A percentile compares a stretch with the other conserved stretches of the same genome.
Conservation (phyloP, 495 filamentous ascomycete genomes). For the Sphaerosporella brunnea region DNA sequence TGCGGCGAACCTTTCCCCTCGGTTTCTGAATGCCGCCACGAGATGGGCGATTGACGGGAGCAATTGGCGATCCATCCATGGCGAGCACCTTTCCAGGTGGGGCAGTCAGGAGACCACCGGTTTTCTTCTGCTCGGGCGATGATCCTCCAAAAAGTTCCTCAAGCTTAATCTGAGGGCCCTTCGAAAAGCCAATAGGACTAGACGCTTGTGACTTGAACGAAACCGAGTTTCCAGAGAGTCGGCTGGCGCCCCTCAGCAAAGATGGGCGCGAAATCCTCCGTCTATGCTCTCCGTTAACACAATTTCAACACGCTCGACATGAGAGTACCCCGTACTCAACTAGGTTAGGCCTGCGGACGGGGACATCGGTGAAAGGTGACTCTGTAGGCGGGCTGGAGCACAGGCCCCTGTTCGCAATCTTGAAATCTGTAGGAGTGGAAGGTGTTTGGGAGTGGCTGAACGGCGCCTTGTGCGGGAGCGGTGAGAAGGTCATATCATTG, state of each 20-base stretch:
- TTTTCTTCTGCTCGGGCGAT: slow-evolving; percentile 17
- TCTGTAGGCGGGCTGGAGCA: slow-evolving; percentile 20
- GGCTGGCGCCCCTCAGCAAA: slow-evolving; percentile 15
- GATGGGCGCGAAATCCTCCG: slow-evolving; percentile 25
- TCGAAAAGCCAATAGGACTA: slow-evolving; percentile 2
- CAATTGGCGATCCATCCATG: slow-evolving; percentile 50
- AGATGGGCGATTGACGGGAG: slow-evolving; percentile 45
- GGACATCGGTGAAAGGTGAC: slow-evolving; percentile 14
- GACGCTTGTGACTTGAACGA: slow-evolving; percentile 16
- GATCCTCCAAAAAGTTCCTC: slow-evolving; percentile 22
- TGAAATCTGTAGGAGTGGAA: slow-evolving; percentile 12
- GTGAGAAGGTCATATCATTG: slow-evolving; percentile 86
- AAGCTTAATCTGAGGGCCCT: slow-evolving; percentile 17
- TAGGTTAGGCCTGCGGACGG: slow-evolving; percentile 10
- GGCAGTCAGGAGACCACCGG: slow-evolving; percentile 29
- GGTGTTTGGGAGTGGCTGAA: slow-evolving; percentile 11
- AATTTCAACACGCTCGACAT: not conserved
- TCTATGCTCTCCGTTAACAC: slow-evolving; percentile 16
- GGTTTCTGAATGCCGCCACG: slow-evolving; percentile 38
- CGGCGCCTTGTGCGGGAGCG: slow-evolving; percentile 67
- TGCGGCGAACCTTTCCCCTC: slow-evolving; percentile 73
- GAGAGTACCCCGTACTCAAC: slow-evolving; percentile 20
- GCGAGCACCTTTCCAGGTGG: slow-evolving; percentile 41
- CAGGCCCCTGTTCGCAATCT: slow-evolving; percentile 8
- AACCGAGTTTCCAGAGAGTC: slow-evolving; percentile 10